Evolutionary conservation across 352 stramenopile species (phyloP).

Genomic region (Phytophthora palmivora): DNA sequence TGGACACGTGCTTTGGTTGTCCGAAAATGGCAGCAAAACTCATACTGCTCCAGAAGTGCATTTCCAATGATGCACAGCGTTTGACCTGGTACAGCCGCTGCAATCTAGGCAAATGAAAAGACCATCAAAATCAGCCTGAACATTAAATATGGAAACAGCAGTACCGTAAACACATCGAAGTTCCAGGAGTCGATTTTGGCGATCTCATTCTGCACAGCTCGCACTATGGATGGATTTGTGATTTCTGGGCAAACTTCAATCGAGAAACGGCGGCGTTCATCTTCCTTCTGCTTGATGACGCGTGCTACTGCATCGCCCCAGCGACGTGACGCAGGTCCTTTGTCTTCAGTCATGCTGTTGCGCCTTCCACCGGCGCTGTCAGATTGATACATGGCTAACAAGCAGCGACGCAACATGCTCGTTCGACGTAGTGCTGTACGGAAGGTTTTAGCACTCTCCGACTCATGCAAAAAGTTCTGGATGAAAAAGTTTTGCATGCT

Average conservation of each 20-base stretch:
- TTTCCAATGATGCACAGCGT: conserved; percentile 77
- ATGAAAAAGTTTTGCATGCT: conserved; percentile 89
- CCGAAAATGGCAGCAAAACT: conserved; percentile 67
- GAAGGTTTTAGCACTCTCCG: conserved; percentile 74
- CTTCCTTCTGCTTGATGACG: conserved; percentile 47
- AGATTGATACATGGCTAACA: conserved; percentile 74
- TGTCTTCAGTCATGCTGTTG: conserved; percentile 25
- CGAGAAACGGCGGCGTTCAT: conserved; percentile 39
- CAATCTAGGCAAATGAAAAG: conserved; percentile 37
- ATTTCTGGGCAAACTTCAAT: conserved; percentile 72
- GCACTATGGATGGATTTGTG: conserved; percentile 49
- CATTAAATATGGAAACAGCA: neutral
- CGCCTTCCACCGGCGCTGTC: conserved; percentile 34
- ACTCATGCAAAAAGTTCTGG: conserved; percentile 87
- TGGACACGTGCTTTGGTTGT: conserved; percentile 60
- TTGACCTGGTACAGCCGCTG: conserved; percentile 59
- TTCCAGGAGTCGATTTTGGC: conserved; percentile 65
- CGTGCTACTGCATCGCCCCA: conserved; percentile 49
- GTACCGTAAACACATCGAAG: conserved; percentile 77
- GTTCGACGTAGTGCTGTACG: conserved; percentile 70
- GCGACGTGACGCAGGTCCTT: conserved; percentile 38
- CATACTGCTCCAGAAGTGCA: conserved; percentile 76
- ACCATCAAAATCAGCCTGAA: conserved; percentile 7
- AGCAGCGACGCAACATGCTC: conserved; percentile 74
- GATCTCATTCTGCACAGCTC: conserved; percentile 60